Evolutionary conservation across 2,329 filamentous ascomycete species (phyloP), one percentile per base, ranked within the genome.

Genomic region (Pseudogymnoascus sp.): DNA sequence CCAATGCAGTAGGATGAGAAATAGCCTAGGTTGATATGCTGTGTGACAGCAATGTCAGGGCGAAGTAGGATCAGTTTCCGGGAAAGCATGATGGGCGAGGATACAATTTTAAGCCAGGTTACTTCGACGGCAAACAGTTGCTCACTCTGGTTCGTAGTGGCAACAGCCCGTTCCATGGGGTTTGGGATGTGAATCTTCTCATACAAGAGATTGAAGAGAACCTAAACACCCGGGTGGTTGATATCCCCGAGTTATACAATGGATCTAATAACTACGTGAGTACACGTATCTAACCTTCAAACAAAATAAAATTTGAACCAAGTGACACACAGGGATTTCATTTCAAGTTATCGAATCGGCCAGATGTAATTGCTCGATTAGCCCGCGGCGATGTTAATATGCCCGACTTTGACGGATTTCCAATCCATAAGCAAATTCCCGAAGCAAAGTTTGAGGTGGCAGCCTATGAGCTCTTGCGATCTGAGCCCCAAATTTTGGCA

Each of bases 261-360:
- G 70, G 70, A 28, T 72, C 70, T 14, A 71, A 73, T 65, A 68
- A 72, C 65, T 73, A 71, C 62, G 72, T 70, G 18, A 65, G 66
- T 67, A n/a, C 3, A 6, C 16, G 3, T 18, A 11, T 42, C n/a
- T 10, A 18, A 42, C 12, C 18, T 44, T 44, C 16, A 23, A 12
- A 23, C 11, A 10, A 6, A 14, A 18, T 12, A 44, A 23, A 44
- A 44, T 44, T 23, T 5, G 23, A 28, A n/a, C 5, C 7, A 59
- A n/a, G 34, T 25, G 42, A 14, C 11, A 46, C 11, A 25, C 4
- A 67, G 66, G 67, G 67, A 44, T 60, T 68, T 28, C 62, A 67
- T 36, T 23, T 68, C 34, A 66, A 65, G 34, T 60, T 66, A 12
- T 67, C 67, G 25, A 66, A 67, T 66, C 42, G 64, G 62, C 50